Conservation (phyloP, 1,284 basidiomycete species). For the Moesziomyces aphidis region DNA sequence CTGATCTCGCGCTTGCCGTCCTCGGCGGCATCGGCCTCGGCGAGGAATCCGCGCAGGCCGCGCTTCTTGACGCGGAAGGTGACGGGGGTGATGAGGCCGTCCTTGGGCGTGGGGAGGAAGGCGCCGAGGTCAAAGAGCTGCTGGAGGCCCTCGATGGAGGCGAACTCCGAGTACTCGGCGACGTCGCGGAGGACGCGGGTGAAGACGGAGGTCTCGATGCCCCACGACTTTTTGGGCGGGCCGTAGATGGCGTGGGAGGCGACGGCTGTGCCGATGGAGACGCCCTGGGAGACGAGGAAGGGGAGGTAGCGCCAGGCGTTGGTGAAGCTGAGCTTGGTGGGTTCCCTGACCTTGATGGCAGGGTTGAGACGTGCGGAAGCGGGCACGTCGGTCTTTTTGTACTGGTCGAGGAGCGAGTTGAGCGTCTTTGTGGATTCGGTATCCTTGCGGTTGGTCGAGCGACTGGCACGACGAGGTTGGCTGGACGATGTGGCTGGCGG, state of each 20-base stretch:
- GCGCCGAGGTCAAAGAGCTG: conserved; percentile 83
- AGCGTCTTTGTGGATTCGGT: conserved; percentile 55
- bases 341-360: conserved; percentile 37
- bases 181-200: conserved; percentile 87
- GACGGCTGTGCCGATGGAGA: conserved; percentile 63
- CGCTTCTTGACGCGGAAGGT: conserved; percentile 85
- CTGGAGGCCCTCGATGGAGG: conserved; percentile 78
- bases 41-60: conserved; percentile 80
- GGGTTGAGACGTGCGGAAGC: conserved; percentile 61
- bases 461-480: conserved; percentile 32
- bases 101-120: conserved; percentile 87
- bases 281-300: conserved; percentile 62
- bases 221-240: conserved; percentile 85
- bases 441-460: conserved; percentile 28
- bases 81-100: conserved; percentile 94
- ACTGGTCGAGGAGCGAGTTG: conserved; percentile 61
- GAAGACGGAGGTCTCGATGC: conserved; percentile 74
- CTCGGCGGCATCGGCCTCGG: conserved; percentile 79
- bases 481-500: conserved; percentile 27
- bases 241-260: conserved; percentile 71
- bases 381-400: conserved; percentile 55
- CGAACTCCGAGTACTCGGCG: conserved; percentile 82
- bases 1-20: conserved; percentile 81
- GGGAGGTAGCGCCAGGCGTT: conserved; percentile 65
- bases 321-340: conserved; percentile 53